Conservation (phyloP, 345 rosid species). For the Arabis alpina region DNA sequence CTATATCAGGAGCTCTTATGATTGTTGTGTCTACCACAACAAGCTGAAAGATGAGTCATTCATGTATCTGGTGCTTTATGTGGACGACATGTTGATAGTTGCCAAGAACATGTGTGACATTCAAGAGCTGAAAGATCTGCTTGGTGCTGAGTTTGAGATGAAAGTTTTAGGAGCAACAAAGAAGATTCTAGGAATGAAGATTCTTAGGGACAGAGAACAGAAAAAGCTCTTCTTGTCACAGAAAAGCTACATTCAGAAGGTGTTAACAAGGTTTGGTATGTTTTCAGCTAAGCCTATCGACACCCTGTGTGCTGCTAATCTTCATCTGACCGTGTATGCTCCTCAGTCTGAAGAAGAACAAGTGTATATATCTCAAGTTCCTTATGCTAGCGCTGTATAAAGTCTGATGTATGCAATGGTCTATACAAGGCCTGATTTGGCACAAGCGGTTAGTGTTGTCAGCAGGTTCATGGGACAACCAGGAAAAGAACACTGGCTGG, state of each 20-base stretch:
- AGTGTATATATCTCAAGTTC: not conserved
- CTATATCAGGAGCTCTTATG: not conserved
- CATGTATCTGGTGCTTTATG: not conserved
- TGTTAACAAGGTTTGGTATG: not conserved
- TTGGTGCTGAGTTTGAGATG: slow-evolving; percentile 11
- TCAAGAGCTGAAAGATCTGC: not conserved
- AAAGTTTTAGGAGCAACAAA: not conserved
- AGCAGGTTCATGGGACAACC: not conserved
- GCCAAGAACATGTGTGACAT: not conserved
- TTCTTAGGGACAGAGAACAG: not conserved
- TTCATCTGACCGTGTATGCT: not conserved
- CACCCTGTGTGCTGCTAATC: too few relatives aligned
- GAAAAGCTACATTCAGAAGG: slow-evolving; percentile 3
- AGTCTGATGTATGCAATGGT: not conserved
- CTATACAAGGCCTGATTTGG: not conserved
- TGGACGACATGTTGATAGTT: not conserved
- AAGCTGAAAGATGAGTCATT: not conserved
- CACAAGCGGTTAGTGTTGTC: not conserved
- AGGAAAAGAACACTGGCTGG: not conserved
- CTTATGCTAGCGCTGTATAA: not conserved
- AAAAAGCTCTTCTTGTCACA: slow-evolving; percentile 17
- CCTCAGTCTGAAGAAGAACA: not conserved
- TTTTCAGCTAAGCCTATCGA: not conserved
- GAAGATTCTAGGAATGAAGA: not conserved
- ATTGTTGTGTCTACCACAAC: not conserved